Evolutionary conservation across 2,329 filamentous ascomycete species (phyloP).

Genomic region (Blastomyces emzantsi): DNA sequence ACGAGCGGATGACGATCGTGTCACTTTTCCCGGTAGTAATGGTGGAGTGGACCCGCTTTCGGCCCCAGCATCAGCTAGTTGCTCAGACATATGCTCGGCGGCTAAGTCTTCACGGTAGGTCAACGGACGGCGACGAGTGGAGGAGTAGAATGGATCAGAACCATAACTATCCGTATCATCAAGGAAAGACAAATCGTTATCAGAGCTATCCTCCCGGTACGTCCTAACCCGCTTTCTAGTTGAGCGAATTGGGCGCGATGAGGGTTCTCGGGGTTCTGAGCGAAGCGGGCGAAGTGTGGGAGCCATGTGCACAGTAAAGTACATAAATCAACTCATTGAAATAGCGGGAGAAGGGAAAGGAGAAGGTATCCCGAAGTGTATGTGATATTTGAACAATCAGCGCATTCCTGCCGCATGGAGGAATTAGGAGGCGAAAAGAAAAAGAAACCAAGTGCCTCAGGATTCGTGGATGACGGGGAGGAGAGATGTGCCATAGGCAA

Average conservation of each 20-base stretch:
- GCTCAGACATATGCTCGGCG: neutral
- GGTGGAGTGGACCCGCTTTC: neutral
- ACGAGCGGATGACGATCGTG: conserved; percentile 11
- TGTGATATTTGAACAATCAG: neutral
- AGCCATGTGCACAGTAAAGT: conserved; percentile 22
- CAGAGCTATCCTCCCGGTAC: conserved; percentile 32
- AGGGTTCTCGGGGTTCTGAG: conserved; percentile 11
- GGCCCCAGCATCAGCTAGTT: neutral
- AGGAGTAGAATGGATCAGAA: neutral
- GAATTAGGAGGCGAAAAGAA: neutral
- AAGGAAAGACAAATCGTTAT: conserved; percentile 18
- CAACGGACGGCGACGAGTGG: conserved; percentile 5
- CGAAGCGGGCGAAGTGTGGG: conserved; percentile 18
- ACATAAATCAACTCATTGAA: neutral
- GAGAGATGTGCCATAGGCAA: neutral
- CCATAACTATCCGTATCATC: conserved; percentile 7
- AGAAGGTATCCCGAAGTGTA: neutral
- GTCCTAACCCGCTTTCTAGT: conserved; percentile 29
- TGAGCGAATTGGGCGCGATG: conserved; percentile 29
- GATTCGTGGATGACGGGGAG: neutral
- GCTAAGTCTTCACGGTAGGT: neutral
- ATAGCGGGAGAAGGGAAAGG: neutral
- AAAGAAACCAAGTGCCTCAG: neutral
- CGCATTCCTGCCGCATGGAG: neutral
- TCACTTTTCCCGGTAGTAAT: conserved; percentile 3